Base-by-base conservation (phyloP, 2,329 filamentous ascomycete species). In the Sclerotinia glacialis region DNA sequence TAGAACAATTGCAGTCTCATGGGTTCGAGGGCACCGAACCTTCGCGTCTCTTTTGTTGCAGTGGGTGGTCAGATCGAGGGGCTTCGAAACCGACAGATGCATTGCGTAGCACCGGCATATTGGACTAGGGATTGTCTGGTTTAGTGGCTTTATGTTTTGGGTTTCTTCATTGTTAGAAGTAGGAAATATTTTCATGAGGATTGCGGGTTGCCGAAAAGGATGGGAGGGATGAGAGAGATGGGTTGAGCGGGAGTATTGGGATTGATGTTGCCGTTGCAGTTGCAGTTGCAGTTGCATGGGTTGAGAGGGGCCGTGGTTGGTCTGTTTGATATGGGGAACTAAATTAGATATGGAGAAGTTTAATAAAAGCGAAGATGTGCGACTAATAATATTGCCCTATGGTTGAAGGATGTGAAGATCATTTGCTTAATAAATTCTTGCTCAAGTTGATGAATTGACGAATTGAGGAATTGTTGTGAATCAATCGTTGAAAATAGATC, bases 21-120 rank as follows among this genome's bases (percentile, higher is more conserved):
- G 23, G 64, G 46, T 31, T 40, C 53, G 49, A 34, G 67, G 50
- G 52, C 23, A 50, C 54, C 44, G 42, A 31, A 65, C 37, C 44
- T 46, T 59, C 28, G 67, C 67, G 68, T 68, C 69, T 70, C 67
- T 66, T 66, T 55, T 64, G 66, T 62, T 50, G 59, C 58, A 31
- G 31, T 66, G 67, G 67, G 62, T 69, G 68, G 69, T 67, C 52
- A 47, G 64, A 69, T n/a, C 26, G 47, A 56, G 61, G 26, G 26
- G n/a, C 49, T 64, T 65, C 67, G 69, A 70, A 71, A 71, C 70
- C 68, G 18, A 6, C 11, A 37, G 34, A 14, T 16, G 37, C 37
- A 40, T 40, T 14, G 46, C 18, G 28, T 21, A 9, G 47, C 47
- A 40, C 14, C 12, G 12, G 9, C 28, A 60, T 52, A 16, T n/a